Evolutionary conservation across 169 alveolate genomes (phyloP), one percentile per base, ranked within the genome.

Genomic region (Fabrea salina): DNA sequence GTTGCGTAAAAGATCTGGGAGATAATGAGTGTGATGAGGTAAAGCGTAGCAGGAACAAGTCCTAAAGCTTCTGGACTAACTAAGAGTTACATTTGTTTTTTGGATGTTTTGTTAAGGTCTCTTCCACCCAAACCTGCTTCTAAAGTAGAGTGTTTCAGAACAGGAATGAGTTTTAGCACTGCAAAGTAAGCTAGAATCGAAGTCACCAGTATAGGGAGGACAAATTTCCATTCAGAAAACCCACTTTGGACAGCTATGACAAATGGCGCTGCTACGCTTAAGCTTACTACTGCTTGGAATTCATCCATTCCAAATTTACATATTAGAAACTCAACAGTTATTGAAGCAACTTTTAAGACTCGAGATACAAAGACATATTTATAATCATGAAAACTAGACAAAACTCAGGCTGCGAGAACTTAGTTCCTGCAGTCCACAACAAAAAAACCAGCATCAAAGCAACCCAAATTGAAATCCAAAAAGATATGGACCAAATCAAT

Each of bases 21-120:
- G 13, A 92, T 72, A 40, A 94, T 90, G 19, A 89, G 82, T 43
- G 89, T 86, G 7, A 88, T 84, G 56, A 95, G 83, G 82, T 89
- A 95, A 37, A 88, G 82, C 40, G 94, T 86, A 11, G 96, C 94
- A 11, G 97, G 95, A 5, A 93, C 96, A 61, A 95, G 85, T 27
- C 98, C 98, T 85, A 95, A 84, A 13, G 97, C 88, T 86, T 95
- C 97, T 11, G 98, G 97, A 16, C 87, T 79, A 44, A 68, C 47
- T 75, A 75, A 76, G 30, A 74, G 79, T 76, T 80, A 83, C 82
- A 82, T 79, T 81, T 76, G 86, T 43, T 82, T 79, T 13, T 84
- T 71, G 11, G 80, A 90, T 64, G 78, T 77, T 78, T 92, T 92
- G 79, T 92, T 89, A 32, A 89, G 78, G 81, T 92, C 96, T 43